Conservation (phyloP, 108 stramenopile species). For the Cyclostephanos tholiformis region DNA sequence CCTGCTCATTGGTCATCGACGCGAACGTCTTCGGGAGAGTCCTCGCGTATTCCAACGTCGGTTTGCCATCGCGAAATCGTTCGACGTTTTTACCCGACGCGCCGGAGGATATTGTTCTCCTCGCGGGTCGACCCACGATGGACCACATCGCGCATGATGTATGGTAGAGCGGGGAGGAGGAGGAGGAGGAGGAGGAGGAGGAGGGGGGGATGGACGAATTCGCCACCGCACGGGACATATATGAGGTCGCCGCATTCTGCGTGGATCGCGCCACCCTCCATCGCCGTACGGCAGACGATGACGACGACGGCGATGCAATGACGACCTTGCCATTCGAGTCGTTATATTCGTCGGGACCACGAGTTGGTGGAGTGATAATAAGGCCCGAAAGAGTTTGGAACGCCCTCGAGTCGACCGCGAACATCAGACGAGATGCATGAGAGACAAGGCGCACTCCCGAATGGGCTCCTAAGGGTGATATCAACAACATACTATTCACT, state of each 20-base stretch:
- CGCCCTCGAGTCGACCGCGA: not conserved
- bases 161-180: not conserved
- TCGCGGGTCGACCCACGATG: not conserved
- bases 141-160: not conserved
- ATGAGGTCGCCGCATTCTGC: not conserved
- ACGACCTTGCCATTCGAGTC: not conserved
- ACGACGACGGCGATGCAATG: not conserved
- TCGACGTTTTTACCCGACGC: not conserved
- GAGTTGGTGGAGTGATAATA: not conserved
- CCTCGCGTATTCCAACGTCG: constrained; percentile 36
- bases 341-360: not conserved
- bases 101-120: not conserved
- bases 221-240: not conserved
- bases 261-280: not conserved
- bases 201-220: not conserved
- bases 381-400: not conserved
- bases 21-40: constrained; percentile 35
- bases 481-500: no score
- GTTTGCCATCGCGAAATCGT: constrained; percentile 31
- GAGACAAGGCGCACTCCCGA: not conserved
- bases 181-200: not conserved
- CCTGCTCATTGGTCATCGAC: constrained; percentile 43
- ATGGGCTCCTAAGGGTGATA: not conserved
- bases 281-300: not conserved
- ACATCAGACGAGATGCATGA: not conserved